phyloP scores from a whole-genome alignment of 305 asterid species.

The Fraxinus dipetala region DNA sequence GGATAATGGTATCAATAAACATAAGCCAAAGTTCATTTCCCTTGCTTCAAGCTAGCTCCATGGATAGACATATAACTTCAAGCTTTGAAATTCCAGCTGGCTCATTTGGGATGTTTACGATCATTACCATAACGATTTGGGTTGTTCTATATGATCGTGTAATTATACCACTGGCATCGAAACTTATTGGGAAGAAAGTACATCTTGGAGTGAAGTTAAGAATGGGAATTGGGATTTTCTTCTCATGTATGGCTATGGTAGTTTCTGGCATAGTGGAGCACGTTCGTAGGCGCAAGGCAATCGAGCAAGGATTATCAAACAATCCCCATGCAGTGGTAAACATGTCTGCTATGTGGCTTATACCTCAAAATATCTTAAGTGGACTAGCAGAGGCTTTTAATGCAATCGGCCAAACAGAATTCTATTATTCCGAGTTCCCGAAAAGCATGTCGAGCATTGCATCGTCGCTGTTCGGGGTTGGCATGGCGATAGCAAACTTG shows the following conservation, averaged over 20 bases:
- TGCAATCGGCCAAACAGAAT: slow-evolving; percentile 57
- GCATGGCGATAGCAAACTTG: slow-evolving; percentile 47
- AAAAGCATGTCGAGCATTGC: slow-evolving; percentile 61
- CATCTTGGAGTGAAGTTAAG: slow-evolving; percentile 44
- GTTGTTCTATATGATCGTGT: slow-evolving; percentile 47
- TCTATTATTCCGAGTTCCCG: slow-evolving; percentile 62
- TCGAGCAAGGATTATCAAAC: slow-evolving; percentile 37
- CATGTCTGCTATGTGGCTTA: slow-evolving; percentile 69
- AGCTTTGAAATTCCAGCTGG: slow-evolving; percentile 59
- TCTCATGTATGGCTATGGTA: slow-evolving; percentile 44
- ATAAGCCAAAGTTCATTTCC: slow-evolving; percentile 46
- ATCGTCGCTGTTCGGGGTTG: slow-evolving; percentile 43
- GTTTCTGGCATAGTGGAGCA: slow-evolving; percentile 52
- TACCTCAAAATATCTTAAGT: slow-evolving; percentile 45
- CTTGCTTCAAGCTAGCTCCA: slow-evolving; percentile 54
- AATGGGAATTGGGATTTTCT: slow-evolving; percentile 57
- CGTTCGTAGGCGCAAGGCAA: slow-evolving; percentile 38
- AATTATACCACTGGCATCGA: slow-evolving; percentile 51
- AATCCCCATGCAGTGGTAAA: slow-evolving; percentile 36
- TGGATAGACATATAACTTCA: slow-evolving; percentile 51
- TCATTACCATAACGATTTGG: slow-evolving; percentile 47
- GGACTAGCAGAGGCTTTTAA: slow-evolving; percentile 64
- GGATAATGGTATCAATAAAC: slow-evolving; percentile 46
- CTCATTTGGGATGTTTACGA: slow-evolving; percentile 43
- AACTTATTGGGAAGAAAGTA: slow-evolving; percentile 36